Evolutionary conservation across 23 red algal species (phyloP).

Genomic region (Gracilariopsis chorda): DNA sequence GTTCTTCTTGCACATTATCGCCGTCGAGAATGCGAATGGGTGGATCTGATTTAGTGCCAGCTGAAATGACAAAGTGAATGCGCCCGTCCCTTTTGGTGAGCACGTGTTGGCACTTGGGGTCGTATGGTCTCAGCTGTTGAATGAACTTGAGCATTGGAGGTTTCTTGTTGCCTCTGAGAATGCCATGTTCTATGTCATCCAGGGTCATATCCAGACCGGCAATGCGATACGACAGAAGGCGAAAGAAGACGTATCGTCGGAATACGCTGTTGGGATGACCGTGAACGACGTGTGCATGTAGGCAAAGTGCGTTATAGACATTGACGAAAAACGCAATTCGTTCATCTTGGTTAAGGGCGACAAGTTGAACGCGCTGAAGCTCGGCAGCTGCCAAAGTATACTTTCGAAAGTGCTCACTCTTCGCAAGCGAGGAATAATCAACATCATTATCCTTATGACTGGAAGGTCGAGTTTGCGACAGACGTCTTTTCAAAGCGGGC

Average conservation of each 20-base stretch:
- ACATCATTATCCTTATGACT: slow-evolving; percentile 55
- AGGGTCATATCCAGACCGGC: slow-evolving; percentile 88
- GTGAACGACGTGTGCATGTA: slow-evolving; percentile 87
- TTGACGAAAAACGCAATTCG: slow-evolving; percentile 93
- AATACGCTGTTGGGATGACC: slow-evolving; percentile 79
- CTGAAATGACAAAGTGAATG: slow-evolving; percentile 98
- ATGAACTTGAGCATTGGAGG: slow-evolving; percentile 85
- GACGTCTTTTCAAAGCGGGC: not conserved
- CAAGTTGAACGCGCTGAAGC: slow-evolving; percentile 86
- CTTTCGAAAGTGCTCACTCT: slow-evolving; percentile 81
- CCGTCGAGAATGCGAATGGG: slow-evolving; percentile 97
- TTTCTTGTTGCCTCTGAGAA: slow-evolving; percentile 88
- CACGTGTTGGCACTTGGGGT: slow-evolving; percentile 89
- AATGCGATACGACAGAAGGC: slow-evolving; percentile 85
- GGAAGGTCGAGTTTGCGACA: not conserved
- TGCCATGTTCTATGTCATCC: slow-evolving; percentile 99
- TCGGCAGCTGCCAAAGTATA: slow-evolving; percentile 84
- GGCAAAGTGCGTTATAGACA: slow-evolving; percentile 94
- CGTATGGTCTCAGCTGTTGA: slow-evolving; percentile 87
- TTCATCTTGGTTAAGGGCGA: slow-evolving; percentile 82
- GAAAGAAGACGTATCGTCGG: slow-evolving; percentile 88
- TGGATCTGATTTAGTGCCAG: slow-evolving; percentile 92
- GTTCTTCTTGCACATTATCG: slow-evolving; percentile 87
- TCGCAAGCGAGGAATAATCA: slow-evolving; percentile 74
- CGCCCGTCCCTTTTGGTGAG: slow-evolving; percentile 81